phyloP scores from a whole-genome alignment of 768 basidiomycete genomes.

The Boletus tylopilopsis region DNA sequence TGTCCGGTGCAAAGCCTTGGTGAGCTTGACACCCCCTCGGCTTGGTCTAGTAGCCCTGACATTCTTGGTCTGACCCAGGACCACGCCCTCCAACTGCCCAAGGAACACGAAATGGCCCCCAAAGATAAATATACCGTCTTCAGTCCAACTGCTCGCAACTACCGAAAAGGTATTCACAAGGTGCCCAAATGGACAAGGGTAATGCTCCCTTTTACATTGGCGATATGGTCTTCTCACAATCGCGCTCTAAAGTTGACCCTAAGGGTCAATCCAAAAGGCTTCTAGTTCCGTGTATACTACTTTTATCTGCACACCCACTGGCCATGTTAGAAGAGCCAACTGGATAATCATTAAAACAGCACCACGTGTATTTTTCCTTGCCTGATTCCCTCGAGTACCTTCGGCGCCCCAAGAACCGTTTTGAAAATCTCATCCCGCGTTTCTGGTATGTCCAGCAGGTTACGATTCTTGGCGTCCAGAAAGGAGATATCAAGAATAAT shows the following conservation, averaged over 20 bases:
- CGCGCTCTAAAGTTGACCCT: conserved; percentile 61
- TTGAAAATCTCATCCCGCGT: conserved; percentile 79
- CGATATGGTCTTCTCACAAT: conserved; percentile 4
- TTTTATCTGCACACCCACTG: conserved; percentile 6
- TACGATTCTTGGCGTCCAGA: conserved; percentile 72
- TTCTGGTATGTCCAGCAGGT: conserved; percentile 78
- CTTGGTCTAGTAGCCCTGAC: neutral
- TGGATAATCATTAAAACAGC: conserved; percentile 50
- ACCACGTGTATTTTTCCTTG: conserved; percentile 79
- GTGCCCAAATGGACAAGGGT: conserved; percentile 98
- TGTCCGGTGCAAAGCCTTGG: conserved; percentile 70
- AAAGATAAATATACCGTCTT: conserved; percentile 97
- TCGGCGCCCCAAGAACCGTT: conserved; percentile 60
- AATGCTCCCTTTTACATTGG: conserved; percentile 25
- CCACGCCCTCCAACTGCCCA: conserved; percentile 78
- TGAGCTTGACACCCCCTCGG: conserved; percentile 37
- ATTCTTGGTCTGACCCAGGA: conserved; percentile 40
- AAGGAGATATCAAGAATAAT: conserved; percentile 77
- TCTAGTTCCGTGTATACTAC: conserved; percentile 53
- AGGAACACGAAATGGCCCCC: conserved; percentile 88
- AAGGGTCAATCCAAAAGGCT: conserved; percentile 87
- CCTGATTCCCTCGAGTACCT: conserved; percentile 58
- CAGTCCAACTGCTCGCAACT: conserved; percentile 61
- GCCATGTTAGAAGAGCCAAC: neutral
- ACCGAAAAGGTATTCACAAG: conserved; percentile 94